Base-by-base conservation (phyloP, 1,139 yeast genomes). In the Debaryomycetaceae sp. region DNA sequence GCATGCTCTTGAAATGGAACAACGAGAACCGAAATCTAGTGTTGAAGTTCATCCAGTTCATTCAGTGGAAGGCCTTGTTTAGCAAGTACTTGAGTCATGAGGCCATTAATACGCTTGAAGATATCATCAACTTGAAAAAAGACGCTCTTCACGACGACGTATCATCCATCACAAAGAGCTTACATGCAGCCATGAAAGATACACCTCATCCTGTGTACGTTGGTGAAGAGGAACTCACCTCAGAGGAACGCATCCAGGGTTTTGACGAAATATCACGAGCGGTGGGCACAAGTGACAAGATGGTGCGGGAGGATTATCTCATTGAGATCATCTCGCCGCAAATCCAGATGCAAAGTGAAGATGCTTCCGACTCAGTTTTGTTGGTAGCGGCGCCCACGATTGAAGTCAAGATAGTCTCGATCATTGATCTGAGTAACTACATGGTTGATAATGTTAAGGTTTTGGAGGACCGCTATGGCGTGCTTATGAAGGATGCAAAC, bases 291-390 rank as follows among this genome's bases (percentile, higher is more conserved):
- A 57, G 58, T 5, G 54, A 60, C 29, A 73, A 75, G 35, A 53
- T 49, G n/a, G 61, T 76, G 4, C 69, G 69, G 13, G 85, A 81
- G 41, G 76, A 81, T 31, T 84, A 75, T 46, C 53, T 79, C 40
- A 66, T 89, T 28, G 84, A 84, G 37, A 67, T 89, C 23, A 65
- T 85, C 9, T 74, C 89, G 2, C 97, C 98, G 0, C 97, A 91
- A 50, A 75, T 91, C 31, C 95, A 89, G 49, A 54, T 89, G 15
- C 79, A 82, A 38, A 71, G 84, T 31, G 80, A 79, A 21, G 74
- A 74, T 32, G 74, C 75, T 28, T 75, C 78, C 0, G 74, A 75
- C 29, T 68, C 82, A 2, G 77, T 84, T 34, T 70, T 86, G n/a
- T 38, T 58, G 14, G 41, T 61, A 4, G 45, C 72, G 0, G 56